Percentiles rank a stretch among this genome's conserved stretches.
phyloP scores from a whole-genome alignment of 202 grass and related monocot species.

The Schoenoplectus tabernaemontani region DNA sequence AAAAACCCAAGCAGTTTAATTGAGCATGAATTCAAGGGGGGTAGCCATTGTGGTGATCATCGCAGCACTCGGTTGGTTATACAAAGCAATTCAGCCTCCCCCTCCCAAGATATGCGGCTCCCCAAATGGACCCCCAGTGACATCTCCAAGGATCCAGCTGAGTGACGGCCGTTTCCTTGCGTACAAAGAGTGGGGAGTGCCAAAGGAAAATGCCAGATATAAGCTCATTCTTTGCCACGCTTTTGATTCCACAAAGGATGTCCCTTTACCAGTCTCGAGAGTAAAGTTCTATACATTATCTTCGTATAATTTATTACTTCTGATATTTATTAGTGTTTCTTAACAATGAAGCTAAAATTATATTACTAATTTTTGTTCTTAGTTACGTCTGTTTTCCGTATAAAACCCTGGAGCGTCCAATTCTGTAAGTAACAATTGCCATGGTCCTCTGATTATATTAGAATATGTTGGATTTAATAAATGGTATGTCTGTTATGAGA shows the following conservation, averaged over 20 bases:
- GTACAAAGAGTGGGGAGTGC: constrained; percentile 43
- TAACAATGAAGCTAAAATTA: not conserved
- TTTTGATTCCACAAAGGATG: constrained; percentile 58
- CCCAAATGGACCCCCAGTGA: constrained; percentile 40
- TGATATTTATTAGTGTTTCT: not conserved
- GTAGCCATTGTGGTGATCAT: constrained; percentile 26
- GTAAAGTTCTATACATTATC: constrained; percentile 19
- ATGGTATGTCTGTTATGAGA: no score
- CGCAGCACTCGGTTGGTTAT: constrained; percentile 28
- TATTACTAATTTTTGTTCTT: not conserved
- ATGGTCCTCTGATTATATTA: not conserved
- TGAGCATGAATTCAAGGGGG: constrained; percentile 30
- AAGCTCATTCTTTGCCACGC: constrained; percentile 53
- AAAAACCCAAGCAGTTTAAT: not conserved
- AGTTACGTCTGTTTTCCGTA: not conserved
- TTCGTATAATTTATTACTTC: not conserved
- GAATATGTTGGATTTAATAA: no score
- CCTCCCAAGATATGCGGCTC: constrained; percentile 39
- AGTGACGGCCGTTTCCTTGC: constrained; percentile 47
- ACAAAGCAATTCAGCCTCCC: constrained; percentile 37
- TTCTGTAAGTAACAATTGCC: not conserved
- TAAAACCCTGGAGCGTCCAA: not conserved
- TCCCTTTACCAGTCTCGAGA: constrained; percentile 39
- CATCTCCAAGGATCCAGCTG: constrained; percentile 53
- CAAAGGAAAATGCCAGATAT: constrained; percentile 42